Evolutionary conservation across 768 basidiomycete species (phyloP).

Genomic region (Suillus fuscotomentosus): DNA sequence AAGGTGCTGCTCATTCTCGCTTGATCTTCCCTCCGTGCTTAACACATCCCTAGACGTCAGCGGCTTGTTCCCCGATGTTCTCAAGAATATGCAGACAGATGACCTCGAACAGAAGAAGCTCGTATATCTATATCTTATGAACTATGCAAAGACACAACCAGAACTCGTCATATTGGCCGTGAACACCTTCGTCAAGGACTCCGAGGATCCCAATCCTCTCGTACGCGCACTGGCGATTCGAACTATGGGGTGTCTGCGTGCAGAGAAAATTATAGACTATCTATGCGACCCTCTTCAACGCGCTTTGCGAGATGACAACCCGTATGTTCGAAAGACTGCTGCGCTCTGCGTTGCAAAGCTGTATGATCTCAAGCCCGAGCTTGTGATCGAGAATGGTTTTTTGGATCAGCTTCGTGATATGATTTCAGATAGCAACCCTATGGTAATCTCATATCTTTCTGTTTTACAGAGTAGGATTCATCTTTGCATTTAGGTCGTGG

Average conservation of each 20-base stretch:
- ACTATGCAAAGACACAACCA: constrained; percentile 98
- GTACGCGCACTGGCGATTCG: constrained; percentile 95
- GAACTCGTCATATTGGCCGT: constrained; percentile 99
- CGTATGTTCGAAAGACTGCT: constrained; percentile 98
- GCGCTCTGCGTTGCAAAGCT: constrained; percentile 96
- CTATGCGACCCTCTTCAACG: constrained; percentile 94
- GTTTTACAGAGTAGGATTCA: neutral
- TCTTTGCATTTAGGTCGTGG: constrained; percentile 73
- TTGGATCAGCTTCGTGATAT: constrained; percentile 86
- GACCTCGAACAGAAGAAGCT: constrained; percentile 99
- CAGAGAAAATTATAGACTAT: constrained; percentile 99
- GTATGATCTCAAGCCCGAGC: constrained; percentile 94
- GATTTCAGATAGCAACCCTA: constrained; percentile 95
- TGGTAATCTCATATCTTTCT: constrained; percentile 53
- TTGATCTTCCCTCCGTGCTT: constrained; percentile 7
- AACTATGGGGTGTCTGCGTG: constrained; percentile 96
- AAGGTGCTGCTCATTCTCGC: constrained; percentile 54
- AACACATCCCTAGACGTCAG: constrained; percentile 61
- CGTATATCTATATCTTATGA: constrained; percentile 99
- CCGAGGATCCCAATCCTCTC: constrained; percentile 94
- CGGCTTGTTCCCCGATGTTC: constrained; percentile 95
- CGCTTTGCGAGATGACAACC: constrained; percentile 91
- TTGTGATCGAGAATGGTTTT: constrained; percentile 95
- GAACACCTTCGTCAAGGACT: constrained; percentile 98
- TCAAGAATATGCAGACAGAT: constrained; percentile 99